Evolutionary conservation across 2,329 filamentous ascomycete genomes (phyloP).

Genomic region (Metarhizium anisopliae): DNA sequence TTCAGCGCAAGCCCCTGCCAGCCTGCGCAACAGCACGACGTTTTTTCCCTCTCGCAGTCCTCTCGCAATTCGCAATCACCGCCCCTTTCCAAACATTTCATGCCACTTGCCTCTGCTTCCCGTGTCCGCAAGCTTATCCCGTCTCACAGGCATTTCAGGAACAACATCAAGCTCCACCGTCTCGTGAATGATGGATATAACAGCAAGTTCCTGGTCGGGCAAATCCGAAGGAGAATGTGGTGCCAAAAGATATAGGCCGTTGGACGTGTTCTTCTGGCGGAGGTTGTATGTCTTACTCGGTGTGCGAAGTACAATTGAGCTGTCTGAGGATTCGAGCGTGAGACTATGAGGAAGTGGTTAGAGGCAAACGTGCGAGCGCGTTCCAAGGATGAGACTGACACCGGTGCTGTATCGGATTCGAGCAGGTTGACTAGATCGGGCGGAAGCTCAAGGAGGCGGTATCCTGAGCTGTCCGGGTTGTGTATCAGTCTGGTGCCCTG

Average conservation of each 20-base stretch:
- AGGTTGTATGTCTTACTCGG: conserved; percentile 46
- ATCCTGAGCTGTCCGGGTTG: conserved; percentile 37
- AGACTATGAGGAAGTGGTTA: conserved; percentile 24
- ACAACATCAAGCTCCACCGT: conserved; percentile 50
- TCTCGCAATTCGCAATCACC: conserved; percentile 18
- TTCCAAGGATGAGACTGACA: conserved; percentile 30
- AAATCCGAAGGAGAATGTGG: conserved; percentile 14
- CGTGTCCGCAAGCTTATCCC: conserved; percentile 18
- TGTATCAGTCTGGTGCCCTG: conserved; percentile 43
- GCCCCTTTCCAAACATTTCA: conserved; percentile 42
- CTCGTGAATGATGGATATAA: conserved; percentile 50
- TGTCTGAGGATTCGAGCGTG: conserved; percentile 38
- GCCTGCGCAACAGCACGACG: background rate
- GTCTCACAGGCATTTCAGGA: conserved; percentile 20
- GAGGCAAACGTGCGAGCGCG: background rate
- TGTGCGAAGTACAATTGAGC: conserved; percentile 41
- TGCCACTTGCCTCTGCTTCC: conserved; percentile 47
- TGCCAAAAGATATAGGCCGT: conserved; percentile 50
- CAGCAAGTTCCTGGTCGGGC: conserved; percentile 29
- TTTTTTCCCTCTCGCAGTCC: too few species aligned
- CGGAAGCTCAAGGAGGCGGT: conserved; percentile 55
- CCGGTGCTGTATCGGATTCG: conserved; percentile 42
- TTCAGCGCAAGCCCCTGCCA: background rate
- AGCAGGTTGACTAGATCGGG: conserved; percentile 47
- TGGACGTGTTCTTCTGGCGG: conserved; percentile 59